Evolutionary conservation across 208 protist species (phyloP).

Genomic region (Tritrichomonas foetus): DNA sequence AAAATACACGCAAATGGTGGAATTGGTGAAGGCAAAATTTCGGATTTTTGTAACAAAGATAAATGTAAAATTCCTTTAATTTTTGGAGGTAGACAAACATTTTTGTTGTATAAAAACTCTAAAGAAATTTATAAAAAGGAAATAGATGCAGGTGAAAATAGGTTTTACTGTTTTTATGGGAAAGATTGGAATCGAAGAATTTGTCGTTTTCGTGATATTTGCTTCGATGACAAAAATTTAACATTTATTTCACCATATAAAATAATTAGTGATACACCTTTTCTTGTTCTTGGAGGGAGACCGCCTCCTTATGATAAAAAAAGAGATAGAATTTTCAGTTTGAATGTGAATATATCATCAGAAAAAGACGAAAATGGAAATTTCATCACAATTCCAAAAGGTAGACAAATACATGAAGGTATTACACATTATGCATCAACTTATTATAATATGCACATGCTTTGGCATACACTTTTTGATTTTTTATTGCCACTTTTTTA

Average conservation of each 20-base stretch:
- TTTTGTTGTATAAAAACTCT: neutral
- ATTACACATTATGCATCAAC: neutral
- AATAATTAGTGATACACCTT: neutral
- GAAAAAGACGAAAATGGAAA: no score
- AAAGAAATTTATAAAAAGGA: neutral
- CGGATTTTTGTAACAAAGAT: neutral
- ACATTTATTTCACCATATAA: neutral
- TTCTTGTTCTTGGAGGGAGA: neutral
- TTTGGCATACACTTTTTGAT: neutral
- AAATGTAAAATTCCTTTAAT: neutral
- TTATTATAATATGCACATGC: neutral
- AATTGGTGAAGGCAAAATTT: neutral
- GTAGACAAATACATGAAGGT: neutral
- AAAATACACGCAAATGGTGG: neutral
- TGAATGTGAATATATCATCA: neutral
- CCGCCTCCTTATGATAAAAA: neutral
- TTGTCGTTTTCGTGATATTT: slow-evolving; percentile 4
- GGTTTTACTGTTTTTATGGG: neutral
- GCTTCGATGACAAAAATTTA: neutral
- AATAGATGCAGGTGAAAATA: neutral
- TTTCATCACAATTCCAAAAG: neutral
- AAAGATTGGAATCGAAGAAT: neutral
- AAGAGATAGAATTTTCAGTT: neutral
- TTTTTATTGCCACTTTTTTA: neutral
- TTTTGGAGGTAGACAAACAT: neutral